Evolutionary conservation across 345 rosid species (phyloP).

Genomic region (Pistacia atlantica): DNA sequence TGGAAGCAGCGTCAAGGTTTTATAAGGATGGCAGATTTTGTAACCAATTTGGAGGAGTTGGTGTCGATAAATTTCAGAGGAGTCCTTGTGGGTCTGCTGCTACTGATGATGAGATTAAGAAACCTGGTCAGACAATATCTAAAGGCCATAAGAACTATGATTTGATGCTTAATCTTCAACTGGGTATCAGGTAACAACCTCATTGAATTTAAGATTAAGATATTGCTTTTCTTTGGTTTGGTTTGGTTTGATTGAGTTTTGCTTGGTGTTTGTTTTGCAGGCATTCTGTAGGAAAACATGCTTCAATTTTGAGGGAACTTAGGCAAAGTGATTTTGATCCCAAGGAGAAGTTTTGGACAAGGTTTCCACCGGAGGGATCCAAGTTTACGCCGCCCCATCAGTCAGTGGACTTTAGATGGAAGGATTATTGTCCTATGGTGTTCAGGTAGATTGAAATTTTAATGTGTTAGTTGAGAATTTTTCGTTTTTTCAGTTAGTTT

Average conservation of each 20-base stretch:
- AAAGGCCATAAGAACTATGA: conserved; percentile 36
- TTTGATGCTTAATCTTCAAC: conserved; percentile 66
- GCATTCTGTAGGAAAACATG: conserved; percentile 72
- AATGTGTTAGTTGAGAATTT: not conserved
- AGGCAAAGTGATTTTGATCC: conserved; percentile 75
- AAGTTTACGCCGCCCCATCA: conserved; percentile 73
- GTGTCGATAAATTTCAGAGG: conserved; percentile 20
- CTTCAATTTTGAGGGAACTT: conserved; percentile 49
- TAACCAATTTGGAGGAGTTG: conserved; percentile 32
- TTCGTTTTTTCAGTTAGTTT: not conserved
- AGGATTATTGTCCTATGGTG: conserved; percentile 80
- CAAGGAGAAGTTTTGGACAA: conserved; percentile 73
- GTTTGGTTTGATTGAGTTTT: not conserved
- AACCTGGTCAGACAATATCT: conserved; percentile 61
- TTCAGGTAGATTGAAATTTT: conserved; percentile 44
- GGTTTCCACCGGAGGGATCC: conserved; percentile 79
- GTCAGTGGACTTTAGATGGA: conserved; percentile 72
- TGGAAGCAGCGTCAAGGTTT: conserved; percentile 44
- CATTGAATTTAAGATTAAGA: no score
- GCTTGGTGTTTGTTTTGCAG: conserved; percentile 22
- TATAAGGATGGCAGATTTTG: conserved; percentile 44
- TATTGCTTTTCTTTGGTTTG: no score
- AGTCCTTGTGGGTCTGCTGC: conserved; percentile 52
- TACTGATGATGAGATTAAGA: conserved; percentile 49
- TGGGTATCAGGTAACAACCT: conserved; percentile 58